Conservation (phyloP, 1,284 basidiomycete species). For the Apiotrichum laibachii region DNA sequence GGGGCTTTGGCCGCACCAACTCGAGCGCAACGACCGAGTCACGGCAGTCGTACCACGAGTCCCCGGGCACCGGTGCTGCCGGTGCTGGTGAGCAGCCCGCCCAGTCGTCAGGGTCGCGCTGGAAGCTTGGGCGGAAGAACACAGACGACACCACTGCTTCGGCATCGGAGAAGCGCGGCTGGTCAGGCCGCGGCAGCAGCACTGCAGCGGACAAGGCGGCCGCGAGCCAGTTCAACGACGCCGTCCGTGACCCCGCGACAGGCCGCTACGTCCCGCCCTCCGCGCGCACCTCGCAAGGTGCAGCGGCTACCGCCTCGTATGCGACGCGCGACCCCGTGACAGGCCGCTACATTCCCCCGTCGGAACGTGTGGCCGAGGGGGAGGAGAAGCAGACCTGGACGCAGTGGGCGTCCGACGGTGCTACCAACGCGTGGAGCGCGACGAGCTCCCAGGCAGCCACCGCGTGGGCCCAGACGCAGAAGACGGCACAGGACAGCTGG, state of each 20-base stretch:
- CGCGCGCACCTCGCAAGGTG: constrained; percentile 10
- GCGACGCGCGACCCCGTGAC: background rate
- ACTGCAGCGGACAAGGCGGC: no score
- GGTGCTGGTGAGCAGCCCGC: background rate
- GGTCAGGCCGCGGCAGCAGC: background rate
- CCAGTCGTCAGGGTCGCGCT: background rate
- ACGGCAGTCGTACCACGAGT: background rate
- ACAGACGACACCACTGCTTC: background rate
- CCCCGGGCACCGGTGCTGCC: no score
- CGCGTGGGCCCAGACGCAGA: constrained; percentile 14
- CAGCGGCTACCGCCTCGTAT: background rate
- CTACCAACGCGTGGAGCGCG: background rate
- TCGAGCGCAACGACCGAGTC: background rate
- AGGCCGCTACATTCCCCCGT: constrained; percentile 18
- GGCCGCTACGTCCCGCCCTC: constrained; percentile 19
- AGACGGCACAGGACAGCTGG: constrained; percentile 8
- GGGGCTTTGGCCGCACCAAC: background rate
- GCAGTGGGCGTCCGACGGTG: background rate
- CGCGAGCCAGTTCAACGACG: background rate
- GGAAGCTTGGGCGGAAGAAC: background rate
- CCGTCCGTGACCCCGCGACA: background rate
- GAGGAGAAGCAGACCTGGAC: background rate
- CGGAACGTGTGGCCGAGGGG: constrained; percentile 13
- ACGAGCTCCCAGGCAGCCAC: constrained; percentile 4
- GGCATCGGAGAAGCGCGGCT: background rate